Evolutionary conservation across 2,329 filamentous ascomycete genomes (phyloP).

Genomic region (Plenodomus lindquistii): DNA sequence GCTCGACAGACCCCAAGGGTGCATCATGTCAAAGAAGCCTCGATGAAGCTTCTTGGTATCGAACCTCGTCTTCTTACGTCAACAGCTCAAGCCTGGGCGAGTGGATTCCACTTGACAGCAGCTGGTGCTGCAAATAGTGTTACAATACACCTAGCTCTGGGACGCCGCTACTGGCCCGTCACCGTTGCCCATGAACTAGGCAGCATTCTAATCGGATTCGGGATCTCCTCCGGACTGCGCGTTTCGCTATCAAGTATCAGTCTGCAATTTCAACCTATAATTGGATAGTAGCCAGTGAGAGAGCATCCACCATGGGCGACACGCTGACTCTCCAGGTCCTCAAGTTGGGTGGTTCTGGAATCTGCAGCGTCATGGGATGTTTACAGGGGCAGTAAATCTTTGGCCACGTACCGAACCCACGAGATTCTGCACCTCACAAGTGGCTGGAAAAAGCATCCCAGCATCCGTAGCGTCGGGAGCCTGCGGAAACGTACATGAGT

Average conservation of each 20-base stretch:
- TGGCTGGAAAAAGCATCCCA: slow-evolving; percentile 19
- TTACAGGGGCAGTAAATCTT: slow-evolving; percentile 5
- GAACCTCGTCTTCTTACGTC: too few relatives aligned
- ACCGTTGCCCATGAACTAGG: neutral
- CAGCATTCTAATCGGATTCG: neutral
- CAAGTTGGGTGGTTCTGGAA: neutral
- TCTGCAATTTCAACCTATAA: slow-evolving; percentile 20
- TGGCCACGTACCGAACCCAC: slow-evolving; percentile 2
- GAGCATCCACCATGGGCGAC: slow-evolving; percentile 7
- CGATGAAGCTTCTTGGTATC: too few relatives aligned
- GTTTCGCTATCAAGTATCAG: neutral
- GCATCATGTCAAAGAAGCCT: too few relatives aligned
- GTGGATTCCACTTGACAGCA: neutral
- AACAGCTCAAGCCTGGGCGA: neutral
- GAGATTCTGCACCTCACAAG: slow-evolving; percentile 16
- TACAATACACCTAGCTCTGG: neutral
- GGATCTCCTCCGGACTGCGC: neutral
- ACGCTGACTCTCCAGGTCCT: slow-evolving; percentile 7
- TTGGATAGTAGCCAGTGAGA: slow-evolving; percentile 23
- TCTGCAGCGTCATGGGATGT: neutral
- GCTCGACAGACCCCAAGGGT: too few relatives aligned
- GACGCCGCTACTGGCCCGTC: neutral
- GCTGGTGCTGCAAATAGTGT: neutral
- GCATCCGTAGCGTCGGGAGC: slow-evolving; percentile 21
- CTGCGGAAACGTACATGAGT: slow-evolving; percentile 12